Percentiles rank a stretch among this genome's conserved stretches.
Conservation (phyloP, 2,329 filamentous ascomycete species). For the Sclerotinia subarctica region DNA sequence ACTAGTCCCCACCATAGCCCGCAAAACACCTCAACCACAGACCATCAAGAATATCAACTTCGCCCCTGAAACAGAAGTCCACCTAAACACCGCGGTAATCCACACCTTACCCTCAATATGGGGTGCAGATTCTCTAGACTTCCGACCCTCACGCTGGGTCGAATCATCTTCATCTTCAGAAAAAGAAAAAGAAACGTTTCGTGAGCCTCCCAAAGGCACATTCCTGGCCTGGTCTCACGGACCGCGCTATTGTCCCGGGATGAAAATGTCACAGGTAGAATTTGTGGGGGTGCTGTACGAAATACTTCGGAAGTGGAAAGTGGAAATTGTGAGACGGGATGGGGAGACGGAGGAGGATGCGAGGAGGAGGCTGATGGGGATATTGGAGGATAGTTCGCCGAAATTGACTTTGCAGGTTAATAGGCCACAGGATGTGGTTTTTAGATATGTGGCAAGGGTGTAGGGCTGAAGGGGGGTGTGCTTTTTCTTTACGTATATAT, state of each 20-base stretch:
- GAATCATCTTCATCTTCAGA: slow-evolving; percentile 5
- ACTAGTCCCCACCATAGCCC: neutral
- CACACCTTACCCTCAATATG: slow-evolving; percentile 56
- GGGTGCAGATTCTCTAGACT: slow-evolving; percentile 47
- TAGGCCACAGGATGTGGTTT: slow-evolving; percentile 12
- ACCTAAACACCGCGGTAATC: slow-evolving; percentile 43
- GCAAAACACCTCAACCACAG: neutral
- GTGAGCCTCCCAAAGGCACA: slow-evolving; percentile 21
- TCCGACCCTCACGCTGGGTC: slow-evolving; percentile 57
- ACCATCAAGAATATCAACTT: slow-evolving; percentile 17
- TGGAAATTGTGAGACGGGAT: slow-evolving; percentile 13
- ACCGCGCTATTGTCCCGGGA: slow-evolving; percentile 35
- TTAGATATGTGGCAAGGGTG: neutral
- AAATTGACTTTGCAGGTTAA: slow-evolving; percentile 25
- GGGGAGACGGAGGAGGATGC: slow-evolving; percentile 5
- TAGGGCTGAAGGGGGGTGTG: neutral
- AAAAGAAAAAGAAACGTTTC: neutral
- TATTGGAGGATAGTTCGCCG: slow-evolving; percentile 21
- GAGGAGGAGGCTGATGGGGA: slow-evolving; percentile 22
- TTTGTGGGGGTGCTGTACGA: slow-evolving; percentile 30
- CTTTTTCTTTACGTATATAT: neutral
- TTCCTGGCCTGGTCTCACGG: slow-evolving; percentile 38
- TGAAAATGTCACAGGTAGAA: slow-evolving; percentile 39
- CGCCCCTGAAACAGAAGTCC: slow-evolving; percentile 42
- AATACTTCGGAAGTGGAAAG: slow-evolving; percentile 20